These are phyloP conservation scores for Rhododendron mucronatum DNA, from an alignment of 148 eudicot species.

Conservation along the genomic window DNA sequence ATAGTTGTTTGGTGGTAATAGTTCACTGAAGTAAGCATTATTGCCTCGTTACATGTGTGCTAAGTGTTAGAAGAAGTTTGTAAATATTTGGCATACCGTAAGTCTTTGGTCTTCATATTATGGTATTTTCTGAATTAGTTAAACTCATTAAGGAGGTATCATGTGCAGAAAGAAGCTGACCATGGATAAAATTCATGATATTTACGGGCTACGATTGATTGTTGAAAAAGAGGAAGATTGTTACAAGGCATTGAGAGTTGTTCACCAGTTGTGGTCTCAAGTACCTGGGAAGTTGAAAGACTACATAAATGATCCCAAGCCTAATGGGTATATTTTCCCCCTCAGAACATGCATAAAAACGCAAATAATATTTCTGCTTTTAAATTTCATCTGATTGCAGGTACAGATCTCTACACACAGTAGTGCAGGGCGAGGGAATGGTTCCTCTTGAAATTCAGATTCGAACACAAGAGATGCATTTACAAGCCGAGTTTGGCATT, in stretches of 20 bases:
- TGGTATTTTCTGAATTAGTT: neutral
- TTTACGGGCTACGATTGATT: conserved; percentile 84
- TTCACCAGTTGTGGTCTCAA: conserved; percentile 78
- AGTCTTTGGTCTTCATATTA: neutral
- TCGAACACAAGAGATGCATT: conserved; percentile 89
- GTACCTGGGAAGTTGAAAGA: conserved; percentile 87
- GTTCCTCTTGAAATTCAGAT: conserved; percentile 91
- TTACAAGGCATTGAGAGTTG: conserved; percentile 66
- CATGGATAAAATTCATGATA: conserved; percentile 86
- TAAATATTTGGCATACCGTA: neutral
- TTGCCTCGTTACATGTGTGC: neutral
- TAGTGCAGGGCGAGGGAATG: conserved; percentile 67
- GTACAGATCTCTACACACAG: conserved; percentile 88
- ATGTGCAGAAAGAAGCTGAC: conserved; percentile 69
- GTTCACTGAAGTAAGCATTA: neutral
- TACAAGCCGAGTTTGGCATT: conserved; percentile 85
- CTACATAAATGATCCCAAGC: conserved; percentile 79
- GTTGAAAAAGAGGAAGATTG: conserved; percentile 90
- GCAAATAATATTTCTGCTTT: neutral
- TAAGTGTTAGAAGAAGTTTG: neutral
- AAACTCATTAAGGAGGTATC: neutral
- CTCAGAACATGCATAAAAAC: too few relatives aligned
- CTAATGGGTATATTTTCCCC: conserved; percentile 61
- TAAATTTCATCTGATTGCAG: conserved; percentile 27
- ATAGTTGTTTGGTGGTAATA: neutral